phyloP scores from a whole-genome alignment of 108 stramenopile species.

The Nitzschia palea region DNA sequence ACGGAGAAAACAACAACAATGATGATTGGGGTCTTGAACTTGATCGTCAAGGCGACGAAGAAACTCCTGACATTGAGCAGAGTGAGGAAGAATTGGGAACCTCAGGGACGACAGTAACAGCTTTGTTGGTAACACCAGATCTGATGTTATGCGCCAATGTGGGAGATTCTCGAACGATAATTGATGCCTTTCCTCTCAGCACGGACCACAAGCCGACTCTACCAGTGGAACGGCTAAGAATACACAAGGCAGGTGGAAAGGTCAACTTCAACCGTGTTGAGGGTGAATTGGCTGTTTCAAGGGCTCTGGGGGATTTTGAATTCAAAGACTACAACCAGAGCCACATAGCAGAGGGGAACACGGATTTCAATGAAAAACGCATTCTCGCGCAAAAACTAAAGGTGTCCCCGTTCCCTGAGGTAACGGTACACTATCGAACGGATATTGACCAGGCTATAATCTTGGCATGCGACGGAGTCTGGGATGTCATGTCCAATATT shows the following conservation, averaged over 20 bases:
- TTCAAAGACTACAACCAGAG: constrained; percentile 66
- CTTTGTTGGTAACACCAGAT: constrained; percentile 78
- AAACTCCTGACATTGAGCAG: background rate
- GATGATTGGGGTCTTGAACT: background rate
- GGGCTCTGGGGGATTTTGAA: constrained; percentile 87
- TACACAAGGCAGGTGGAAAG: constrained; percentile 67
- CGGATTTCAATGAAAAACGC: background rate
- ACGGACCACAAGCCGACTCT: constrained; percentile 93
- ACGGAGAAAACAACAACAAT: background rate
- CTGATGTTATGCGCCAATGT: constrained; percentile 92
- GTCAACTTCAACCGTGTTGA: constrained; percentile 77
- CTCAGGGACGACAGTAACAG: constrained; percentile 85
- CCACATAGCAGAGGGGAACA: constrained; percentile 21
- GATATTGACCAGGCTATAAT: constrained; percentile 81
- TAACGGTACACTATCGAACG: constrained; percentile 55
- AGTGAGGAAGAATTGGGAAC: constrained; percentile 8
- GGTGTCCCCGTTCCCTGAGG: constrained; percentile 85
- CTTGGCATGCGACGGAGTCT: constrained; percentile 93
- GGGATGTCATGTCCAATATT: constrained; percentile 90
- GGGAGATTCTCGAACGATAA: constrained; percentile 84
- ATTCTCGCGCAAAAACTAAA: constrained; percentile 51
- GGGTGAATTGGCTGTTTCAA: constrained; percentile 89
- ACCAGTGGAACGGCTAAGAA: constrained; percentile 61
- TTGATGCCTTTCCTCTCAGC: constrained; percentile 57
- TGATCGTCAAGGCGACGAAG: background rate